Evolutionary conservation across 805 yeast species (phyloP).

Genomic region (Debaryomyces hansenii): DNA sequence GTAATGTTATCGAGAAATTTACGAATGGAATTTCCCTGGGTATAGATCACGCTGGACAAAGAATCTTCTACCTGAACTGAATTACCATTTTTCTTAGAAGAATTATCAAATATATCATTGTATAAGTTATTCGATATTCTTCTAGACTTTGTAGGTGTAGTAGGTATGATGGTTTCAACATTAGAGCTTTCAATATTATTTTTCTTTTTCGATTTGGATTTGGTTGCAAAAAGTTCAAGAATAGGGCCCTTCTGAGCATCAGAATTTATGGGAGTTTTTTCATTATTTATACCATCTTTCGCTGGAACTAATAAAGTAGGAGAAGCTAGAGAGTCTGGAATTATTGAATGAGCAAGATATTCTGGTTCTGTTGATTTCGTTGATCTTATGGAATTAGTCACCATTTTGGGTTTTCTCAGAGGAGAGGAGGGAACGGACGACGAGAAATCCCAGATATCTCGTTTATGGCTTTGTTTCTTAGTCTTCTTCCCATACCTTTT

Average conservation of each 20-base stretch:
- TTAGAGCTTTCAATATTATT: no score
- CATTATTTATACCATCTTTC: neutral
- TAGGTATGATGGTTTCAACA: no score
- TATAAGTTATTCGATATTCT: no score
- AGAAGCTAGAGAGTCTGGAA: neutral
- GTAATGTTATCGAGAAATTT: neutral
- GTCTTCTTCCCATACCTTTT: constrained; percentile 6
- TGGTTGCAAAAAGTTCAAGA: neutral
- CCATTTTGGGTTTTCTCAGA: neutral
- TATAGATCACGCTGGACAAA: neutral
- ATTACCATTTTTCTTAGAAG: neutral
- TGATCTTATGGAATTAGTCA: neutral
- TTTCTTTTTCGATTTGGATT: neutral
- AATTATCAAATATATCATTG: no score
- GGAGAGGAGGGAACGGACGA: constrained; percentile 4
- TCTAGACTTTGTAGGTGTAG: no score
- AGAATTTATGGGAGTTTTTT: no score
- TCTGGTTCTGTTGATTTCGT: neutral
- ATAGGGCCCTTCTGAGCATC: neutral
- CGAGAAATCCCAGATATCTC: constrained; percentile 7
- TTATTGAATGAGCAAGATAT: neutral
- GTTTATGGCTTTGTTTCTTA: neutral
- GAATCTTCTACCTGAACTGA: neutral
- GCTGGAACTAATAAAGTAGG: neutral
- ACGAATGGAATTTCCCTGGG: neutral